Evolutionary conservation across 139 green algal species (phyloP).

Genomic region (Deuterostichococcus epilithicus): DNA sequence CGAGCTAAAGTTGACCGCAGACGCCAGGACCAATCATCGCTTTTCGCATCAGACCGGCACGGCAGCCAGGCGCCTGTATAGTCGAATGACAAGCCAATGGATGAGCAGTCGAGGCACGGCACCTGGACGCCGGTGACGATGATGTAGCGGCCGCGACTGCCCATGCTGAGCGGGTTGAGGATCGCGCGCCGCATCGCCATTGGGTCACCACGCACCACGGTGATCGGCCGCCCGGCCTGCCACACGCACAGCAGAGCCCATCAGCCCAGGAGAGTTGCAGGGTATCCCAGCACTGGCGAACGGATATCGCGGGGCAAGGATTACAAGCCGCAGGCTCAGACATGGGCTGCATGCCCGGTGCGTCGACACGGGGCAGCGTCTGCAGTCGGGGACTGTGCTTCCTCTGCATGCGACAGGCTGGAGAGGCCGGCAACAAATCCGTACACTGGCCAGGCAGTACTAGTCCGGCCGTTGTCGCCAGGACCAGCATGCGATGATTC

Average conservation of each 20-base stretch:
- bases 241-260: background rate
- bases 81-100: too few species aligned
- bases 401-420: too few species aligned
- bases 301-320: background rate
- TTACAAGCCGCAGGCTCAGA: background rate
- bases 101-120: background rate
- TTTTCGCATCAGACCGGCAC: too few species aligned
- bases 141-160: constrained; percentile 13
- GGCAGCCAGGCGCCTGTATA: too few species aligned
- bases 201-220: background rate
- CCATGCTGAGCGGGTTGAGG: constrained; percentile 22
- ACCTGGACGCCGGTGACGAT: constrained; percentile 2
- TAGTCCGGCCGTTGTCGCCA: background rate
- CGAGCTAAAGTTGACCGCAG: too few species aligned
- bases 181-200: background rate
- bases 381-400: too few species aligned
- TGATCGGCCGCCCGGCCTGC: background rate
- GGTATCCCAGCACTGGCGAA: background rate
- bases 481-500: background rate
- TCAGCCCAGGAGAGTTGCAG: background rate
- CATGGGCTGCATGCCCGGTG: background rate
- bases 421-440: background rate
- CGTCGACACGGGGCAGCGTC: background rate
- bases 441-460: background rate
- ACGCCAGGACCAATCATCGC: too few species aligned